These are phyloP conservation scores for Melaleuca alternifolia DNA, from an alignment of 345 rosid species.

Conservation along the genomic window DNA sequence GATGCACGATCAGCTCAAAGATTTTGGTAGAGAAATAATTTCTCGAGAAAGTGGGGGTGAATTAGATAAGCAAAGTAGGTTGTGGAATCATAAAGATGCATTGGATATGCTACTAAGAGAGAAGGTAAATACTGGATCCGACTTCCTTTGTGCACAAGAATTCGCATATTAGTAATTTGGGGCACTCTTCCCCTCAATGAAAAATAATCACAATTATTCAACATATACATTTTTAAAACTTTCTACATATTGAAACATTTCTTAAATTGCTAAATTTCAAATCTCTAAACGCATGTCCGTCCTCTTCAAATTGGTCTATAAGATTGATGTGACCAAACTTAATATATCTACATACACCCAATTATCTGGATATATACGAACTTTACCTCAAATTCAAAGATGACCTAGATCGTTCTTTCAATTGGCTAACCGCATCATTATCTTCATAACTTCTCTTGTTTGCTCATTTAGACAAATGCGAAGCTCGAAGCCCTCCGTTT, in stretches of 20 bases:
- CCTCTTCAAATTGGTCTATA: not conserved
- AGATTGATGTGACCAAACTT: not conserved
- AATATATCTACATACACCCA: not conserved
- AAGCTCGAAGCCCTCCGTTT: not conserved
- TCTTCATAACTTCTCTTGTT: not conserved
- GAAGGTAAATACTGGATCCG: not conserved
- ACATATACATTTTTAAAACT: too few species aligned
- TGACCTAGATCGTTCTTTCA: too few species aligned
- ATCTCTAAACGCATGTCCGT: too few species aligned
- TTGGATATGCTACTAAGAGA: not conserved
- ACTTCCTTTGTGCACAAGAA: too few species aligned
- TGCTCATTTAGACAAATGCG: not conserved
- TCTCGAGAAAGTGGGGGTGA: not conserved
- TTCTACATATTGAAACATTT: too few species aligned
- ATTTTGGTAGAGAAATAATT: not conserved
- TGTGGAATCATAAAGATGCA: not conserved
- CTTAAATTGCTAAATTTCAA: too few species aligned
- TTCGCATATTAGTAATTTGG: too few species aligned
- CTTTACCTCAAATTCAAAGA: too few species aligned
- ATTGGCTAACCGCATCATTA: not conserved
- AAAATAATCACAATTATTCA: too few species aligned
- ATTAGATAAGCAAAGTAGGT: not conserved
- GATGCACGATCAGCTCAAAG: not conserved
- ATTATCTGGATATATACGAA: too few species aligned
- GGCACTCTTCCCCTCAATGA: too few species aligned